Evolutionary conservation across 2,329 filamentous ascomycete genomes (phyloP).

Genomic region (Talaromyces amestolkiae): DNA sequence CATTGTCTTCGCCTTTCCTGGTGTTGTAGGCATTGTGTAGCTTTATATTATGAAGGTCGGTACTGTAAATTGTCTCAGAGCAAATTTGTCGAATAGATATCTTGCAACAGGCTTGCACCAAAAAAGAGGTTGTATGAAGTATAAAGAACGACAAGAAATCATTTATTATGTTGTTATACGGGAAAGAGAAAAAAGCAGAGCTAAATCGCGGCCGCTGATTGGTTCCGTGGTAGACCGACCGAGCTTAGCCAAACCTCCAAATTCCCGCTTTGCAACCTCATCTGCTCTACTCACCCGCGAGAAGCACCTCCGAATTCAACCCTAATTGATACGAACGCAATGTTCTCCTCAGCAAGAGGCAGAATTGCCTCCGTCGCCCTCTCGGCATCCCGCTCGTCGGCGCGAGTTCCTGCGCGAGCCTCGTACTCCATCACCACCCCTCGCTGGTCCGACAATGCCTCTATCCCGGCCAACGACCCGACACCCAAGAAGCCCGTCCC

Average conservation of each 20-base stretch:
- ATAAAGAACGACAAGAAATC: constrained; percentile 17
- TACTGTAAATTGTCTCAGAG: background rate
- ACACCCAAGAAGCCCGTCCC: constrained; percentile 50
- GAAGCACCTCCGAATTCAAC: constrained; percentile 13
- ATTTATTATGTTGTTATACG: background rate
- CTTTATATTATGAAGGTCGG: background rate
- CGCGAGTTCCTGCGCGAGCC: constrained; percentile 27
- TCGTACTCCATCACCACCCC: constrained; percentile 46
- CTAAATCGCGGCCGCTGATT: constrained; percentile 29
- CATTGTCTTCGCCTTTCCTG: constrained; percentile 66
- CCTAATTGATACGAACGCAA: constrained; percentile 29
- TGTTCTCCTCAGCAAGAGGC: constrained; percentile 47
- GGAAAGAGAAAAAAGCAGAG: constrained; percentile 3
- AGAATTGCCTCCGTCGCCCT: constrained; percentile 43
- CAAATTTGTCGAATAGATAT: no score
- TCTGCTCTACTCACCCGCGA: constrained; percentile 17
- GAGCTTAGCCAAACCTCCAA: constrained; percentile 36
- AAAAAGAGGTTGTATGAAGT: background rate
- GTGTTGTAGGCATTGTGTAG: constrained; percentile 42
- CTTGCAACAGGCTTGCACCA: background rate
- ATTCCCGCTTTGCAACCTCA: constrained; percentile 27
- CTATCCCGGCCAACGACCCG: constrained; percentile 56
- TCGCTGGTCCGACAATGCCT: constrained; percentile 39
- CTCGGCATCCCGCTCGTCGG: constrained; percentile 33
- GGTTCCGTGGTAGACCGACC: constrained; percentile 23